Conservation (phyloP, 805 yeast genomes). For the Candida khao-thaluensis region DNA sequence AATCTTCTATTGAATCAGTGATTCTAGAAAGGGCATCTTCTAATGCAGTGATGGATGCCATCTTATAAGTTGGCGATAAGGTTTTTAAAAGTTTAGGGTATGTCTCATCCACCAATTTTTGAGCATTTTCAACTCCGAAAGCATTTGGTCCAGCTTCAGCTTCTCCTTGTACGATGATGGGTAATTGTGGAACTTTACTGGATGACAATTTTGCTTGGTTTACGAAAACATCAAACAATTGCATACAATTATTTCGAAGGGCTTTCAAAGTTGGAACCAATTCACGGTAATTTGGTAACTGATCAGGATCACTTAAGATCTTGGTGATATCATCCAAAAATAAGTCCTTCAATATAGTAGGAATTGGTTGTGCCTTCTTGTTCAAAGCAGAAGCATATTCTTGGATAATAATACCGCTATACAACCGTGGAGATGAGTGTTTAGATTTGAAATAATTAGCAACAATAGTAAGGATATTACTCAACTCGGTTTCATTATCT, state of each 20-base stretch:
- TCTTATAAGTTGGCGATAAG: conserved; percentile 66
- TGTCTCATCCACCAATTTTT: conserved; percentile 59
- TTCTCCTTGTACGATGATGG: conserved; percentile 92
- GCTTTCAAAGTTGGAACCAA: conserved; percentile 82
- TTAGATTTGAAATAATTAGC: conserved; percentile 51
- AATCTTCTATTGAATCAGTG: conserved; percentile 63
- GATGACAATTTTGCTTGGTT: conserved; percentile 73
- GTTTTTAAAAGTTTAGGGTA: conserved; percentile 63
- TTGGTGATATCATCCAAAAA: conserved; percentile 30
- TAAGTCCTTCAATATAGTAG: conserved; percentile 18
- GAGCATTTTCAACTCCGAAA: conserved; percentile 76
- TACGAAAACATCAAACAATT: conserved; percentile 73
- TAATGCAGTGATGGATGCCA: conserved; percentile 67
- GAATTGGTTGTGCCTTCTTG: conserved; percentile 15
- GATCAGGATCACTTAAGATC: conserved; percentile 41
- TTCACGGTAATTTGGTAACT: conserved; percentile 68
- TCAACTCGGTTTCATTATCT: conserved; percentile 36
- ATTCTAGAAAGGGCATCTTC: conserved; percentile 79
- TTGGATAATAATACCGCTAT: conserved; percentile 66
- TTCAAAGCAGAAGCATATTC: conserved; percentile 52
- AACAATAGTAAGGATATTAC: conserved; percentile 37
- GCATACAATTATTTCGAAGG: conserved; percentile 83
- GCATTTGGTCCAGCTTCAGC: conserved; percentile 93
- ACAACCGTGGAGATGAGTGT: conserved; percentile 78
- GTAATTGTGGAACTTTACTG: conserved; percentile 72